Base-by-base conservation (phyloP, 148 eudicot species). In the Gaultheria prostrata region DNA sequence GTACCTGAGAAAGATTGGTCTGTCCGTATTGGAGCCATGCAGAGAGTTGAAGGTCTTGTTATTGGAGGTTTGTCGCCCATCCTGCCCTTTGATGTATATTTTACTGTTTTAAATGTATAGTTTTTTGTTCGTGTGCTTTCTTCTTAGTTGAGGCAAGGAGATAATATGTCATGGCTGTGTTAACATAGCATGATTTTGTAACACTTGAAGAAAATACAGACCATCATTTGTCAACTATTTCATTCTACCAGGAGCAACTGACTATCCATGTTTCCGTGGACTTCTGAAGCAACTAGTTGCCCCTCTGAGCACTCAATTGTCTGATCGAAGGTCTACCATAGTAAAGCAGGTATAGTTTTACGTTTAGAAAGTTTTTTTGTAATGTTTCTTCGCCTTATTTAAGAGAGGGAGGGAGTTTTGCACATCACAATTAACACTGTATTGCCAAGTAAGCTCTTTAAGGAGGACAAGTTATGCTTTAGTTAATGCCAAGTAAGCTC, bases 1-100 rank as follows among this genome's bases (percentile, higher is more conserved):
- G 96, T 90, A 75, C 99, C 99, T 30, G 99, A 97, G 30, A 97
- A 97, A 86, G 99, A 97, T 89, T 97, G 99, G 99, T 97, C 99
- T 83, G 59, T 93, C 33, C 99, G 99, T 15, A 95, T 95, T 86
- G 93, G 93, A 78, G 99, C 99, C 26, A 92, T 97, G 99, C 96
- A 97, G 85, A 91, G 94, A 91, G 82, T 95, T 72, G 99, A 97
- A 90, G 98, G 90, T 57, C 95, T 97, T 84, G 94, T 95, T 86
- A 84, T 92, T 88, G 99, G 99, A 97, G 99, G 99, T 97, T 46
- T 80, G 84, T 79, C 15, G 12, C 8, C 28, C 10, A 9, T 70
- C 18, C 72, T 48, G 18, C 18, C 6, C 39, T 69, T 70, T 28
- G 8, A 28, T n/a, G 14, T 9, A 4, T 30, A 30, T 21, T 77